A percentile compares a stretch with the other conserved stretches of the same genome.
Conservation (phyloP, 1,139 yeast species). For the Debaryomycetaceae sp. region DNA sequence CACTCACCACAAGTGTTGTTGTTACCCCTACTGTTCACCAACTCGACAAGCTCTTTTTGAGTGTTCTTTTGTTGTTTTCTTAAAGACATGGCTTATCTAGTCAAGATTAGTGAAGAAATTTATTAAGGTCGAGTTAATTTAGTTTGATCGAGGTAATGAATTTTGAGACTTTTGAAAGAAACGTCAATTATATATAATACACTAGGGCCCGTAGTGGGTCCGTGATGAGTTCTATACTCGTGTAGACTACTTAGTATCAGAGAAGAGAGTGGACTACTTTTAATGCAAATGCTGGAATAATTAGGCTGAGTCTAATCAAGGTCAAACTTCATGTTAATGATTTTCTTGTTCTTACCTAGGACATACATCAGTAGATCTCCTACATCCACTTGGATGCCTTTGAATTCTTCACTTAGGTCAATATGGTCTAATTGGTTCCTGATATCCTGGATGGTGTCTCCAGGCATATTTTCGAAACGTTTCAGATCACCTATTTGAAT, state of each 20-base stretch:
- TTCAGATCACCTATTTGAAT: slow-evolving; percentile 8
- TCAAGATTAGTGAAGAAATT: not conserved
- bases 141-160: not conserved
- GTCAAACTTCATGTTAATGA: slow-evolving; percentile 3
- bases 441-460: slow-evolving; percentile 1
- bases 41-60: slow-evolving; percentile 43
- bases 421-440: slow-evolving; percentile 1
- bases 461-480: slow-evolving; percentile 1
- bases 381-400: slow-evolving; percentile 4
- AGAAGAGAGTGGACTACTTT: too few species aligned
- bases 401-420: slow-evolving; percentile 4
- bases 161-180: not conserved
- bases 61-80: slow-evolving; percentile 34
- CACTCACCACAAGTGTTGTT: slow-evolving; percentile 76
- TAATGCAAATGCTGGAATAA: too few species aligned
- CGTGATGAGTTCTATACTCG: too few species aligned
- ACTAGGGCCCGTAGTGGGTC: too few species aligned
- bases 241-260: too few species aligned
- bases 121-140: not conserved
- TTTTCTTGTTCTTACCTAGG: slow-evolving; percentile 3
- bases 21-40: slow-evolving; percentile 37
- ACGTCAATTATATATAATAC: too few species aligned
- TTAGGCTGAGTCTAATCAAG: not conserved
- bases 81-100: slow-evolving; percentile 16
- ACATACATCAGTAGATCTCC: slow-evolving; percentile 3